phyloP scores from a whole-genome alignment of 306 rosid genomes.

The Benincasa hispida region DNA sequence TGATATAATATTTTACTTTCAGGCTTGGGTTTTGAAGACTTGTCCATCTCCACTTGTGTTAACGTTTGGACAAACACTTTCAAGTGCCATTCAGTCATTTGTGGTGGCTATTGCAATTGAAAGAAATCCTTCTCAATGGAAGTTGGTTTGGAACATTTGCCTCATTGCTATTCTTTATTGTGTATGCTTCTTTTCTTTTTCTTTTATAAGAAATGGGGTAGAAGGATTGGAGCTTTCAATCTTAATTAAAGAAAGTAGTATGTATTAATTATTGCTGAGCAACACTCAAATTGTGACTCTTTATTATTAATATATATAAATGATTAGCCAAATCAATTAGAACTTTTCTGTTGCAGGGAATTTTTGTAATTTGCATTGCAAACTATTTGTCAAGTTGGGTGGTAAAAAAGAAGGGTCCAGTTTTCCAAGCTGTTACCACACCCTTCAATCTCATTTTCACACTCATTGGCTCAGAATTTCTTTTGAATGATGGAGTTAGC shows the following conservation, averaged over 20 bases:
- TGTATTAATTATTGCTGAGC: too few species aligned
- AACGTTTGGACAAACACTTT: constrained; percentile 50
- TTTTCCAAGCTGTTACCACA: constrained; percentile 5
- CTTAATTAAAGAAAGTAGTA: too few species aligned
- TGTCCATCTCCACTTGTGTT: constrained; percentile 71
- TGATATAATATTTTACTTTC: background rate
- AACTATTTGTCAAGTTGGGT: background rate
- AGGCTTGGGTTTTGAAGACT: constrained; percentile 42
- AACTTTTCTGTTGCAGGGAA: background rate
- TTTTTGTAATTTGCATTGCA: background rate
- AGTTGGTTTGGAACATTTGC: constrained; percentile 52
- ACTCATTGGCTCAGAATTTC: background rate
- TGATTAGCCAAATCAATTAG: too few species aligned
- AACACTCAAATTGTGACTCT: too few species aligned
- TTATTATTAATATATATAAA: too few species aligned
- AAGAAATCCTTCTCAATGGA: constrained; percentile 55
- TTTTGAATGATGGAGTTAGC: background rate
- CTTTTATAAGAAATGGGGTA: too few species aligned
- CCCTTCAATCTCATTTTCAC: constrained; percentile 5
- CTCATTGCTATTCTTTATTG: constrained; percentile 57
- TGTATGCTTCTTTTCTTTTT: constrained; percentile 8
- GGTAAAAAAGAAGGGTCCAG: constrained; percentile 1
- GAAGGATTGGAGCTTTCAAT: too few species aligned
- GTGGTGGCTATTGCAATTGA: constrained; percentile 50
- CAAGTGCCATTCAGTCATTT: constrained; percentile 55